Evolutionary conservation across 2,329 filamentous ascomycete species (phyloP), one percentile per base, ranked within the genome.

Genomic region (Aphanoascus verrucosus): DNA sequence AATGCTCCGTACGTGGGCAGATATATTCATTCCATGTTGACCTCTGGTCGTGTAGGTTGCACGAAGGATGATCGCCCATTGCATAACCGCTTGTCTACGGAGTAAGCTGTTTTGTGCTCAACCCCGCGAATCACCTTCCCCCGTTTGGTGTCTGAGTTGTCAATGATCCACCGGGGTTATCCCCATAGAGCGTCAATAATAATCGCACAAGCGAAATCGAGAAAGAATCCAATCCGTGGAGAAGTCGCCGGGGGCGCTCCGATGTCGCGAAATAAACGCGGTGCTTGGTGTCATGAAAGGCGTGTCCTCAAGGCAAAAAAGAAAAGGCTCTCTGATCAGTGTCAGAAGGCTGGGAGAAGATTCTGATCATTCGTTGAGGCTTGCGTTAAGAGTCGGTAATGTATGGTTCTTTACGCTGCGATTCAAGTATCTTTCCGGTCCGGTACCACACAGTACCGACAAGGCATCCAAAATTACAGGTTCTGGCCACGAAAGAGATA

Each of bases 11-110:
- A 40, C 34, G 23, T 32, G 17, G 34, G 19, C 28, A 34, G 31
- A n/a, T 6, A 17, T 15, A 34, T 31, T 14, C 42, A 31, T 35
- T n/a, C 19, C 32, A 48, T 31, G 3, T 41, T 41, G 28, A 14
- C n/a, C 12, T 50, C 5, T 20, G 23, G 20, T 28, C 19, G 40
- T 15, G 38, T 12, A 43, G 49, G 50, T 52, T 12, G 50, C n/a
- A 52, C 50, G 50, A 34, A 28, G 46, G 50, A 31, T 35, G 42
- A 46, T 52, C 50, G 46, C 41, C 34, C 42, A 52, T 31, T 52
- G 50, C 50, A 52, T 52, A 52, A 46, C 41, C 50, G 50, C 50
- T 52, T 15, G 38, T 44, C 49, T n/a, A n/a, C n/a, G n/a, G n/a
- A n/a, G n/a, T n/a, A n/a, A n/a, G n/a, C n/a, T n/a, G n/a, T n/a